A percentile compares a stretch with the other conserved stretches of the same genome.
Evolutionary conservation across 2,329 filamentous ascomycete genomes (phyloP).

Genomic region (Fulvia fulva): DNA sequence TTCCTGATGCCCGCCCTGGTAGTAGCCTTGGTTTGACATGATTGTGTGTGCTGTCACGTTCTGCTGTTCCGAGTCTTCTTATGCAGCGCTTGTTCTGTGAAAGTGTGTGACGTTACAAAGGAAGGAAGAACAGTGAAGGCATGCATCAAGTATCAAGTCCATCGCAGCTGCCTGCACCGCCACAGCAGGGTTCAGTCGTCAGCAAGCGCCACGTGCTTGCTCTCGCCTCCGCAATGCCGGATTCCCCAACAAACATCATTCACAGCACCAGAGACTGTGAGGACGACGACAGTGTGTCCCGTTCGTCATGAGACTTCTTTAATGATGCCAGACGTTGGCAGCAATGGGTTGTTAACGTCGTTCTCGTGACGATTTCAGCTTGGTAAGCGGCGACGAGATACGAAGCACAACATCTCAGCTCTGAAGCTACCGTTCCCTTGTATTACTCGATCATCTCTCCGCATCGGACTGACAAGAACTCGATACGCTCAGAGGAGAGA

Average conservation of each 20-base stretch:
- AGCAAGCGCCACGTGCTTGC: neutral
- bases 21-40: slow-evolving; percentile 17
- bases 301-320: no score
- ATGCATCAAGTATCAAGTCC: no score
- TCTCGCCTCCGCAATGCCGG: neutral
- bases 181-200: neutral
- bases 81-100: neutral
- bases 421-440: neutral
- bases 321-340: neutral
- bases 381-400: neutral
- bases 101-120: neutral
- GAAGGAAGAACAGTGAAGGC: neutral
- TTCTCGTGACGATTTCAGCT: neutral
- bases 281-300: no score
- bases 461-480: no score
- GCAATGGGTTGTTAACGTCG: neutral
- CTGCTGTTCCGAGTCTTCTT: neutral
- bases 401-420: neutral
- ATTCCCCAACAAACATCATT: neutral
- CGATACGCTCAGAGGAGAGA: neutral
- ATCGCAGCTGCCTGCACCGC: neutral
- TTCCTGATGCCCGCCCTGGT: slow-evolving; percentile 9
- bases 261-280: no score
- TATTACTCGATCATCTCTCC: neutral
- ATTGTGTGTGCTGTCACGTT: neutral